Percentiles rank a stretch among this genome's conserved stretches.
Conservation (phyloP, 2,329 filamentous ascomycete genomes). For the Cordyceps javanica region DNA sequence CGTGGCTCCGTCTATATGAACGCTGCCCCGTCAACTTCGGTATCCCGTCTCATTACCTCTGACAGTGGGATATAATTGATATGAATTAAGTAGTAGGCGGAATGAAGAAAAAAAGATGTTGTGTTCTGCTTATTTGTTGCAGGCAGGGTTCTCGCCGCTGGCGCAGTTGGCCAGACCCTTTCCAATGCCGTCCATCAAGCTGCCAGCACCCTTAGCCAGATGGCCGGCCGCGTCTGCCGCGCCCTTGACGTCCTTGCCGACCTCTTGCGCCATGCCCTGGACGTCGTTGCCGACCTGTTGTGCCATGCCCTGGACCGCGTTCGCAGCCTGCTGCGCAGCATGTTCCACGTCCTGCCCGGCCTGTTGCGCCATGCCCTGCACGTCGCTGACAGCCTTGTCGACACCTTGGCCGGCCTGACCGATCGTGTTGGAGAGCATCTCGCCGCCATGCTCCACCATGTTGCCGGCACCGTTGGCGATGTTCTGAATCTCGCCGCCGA, state of each 20-base stretch:
- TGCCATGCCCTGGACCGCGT: not conserved
- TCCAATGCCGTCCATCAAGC: not conserved
- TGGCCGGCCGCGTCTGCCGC: not conserved
- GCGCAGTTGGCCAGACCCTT: conserved; percentile 1
- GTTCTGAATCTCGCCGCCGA: not conserved
- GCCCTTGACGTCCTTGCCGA: not conserved
- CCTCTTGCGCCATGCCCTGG: not conserved
- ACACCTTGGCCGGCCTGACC: not conserved
- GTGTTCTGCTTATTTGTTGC: not conserved
- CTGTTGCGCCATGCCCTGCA: not conserved
- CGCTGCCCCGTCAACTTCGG: too few relatives aligned
- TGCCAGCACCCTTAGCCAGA: not conserved
- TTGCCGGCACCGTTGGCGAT: not conserved
- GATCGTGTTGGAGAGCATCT: not conserved
- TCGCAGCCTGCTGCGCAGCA: not conserved
- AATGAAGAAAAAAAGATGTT: not conserved
- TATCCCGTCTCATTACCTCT: too few relatives aligned
- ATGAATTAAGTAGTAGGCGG: not conserved
- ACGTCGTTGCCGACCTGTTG: not conserved
- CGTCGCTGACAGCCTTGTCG: not conserved
- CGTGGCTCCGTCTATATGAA: too few relatives aligned
- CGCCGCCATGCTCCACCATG: not conserved
- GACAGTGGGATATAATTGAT: too few relatives aligned
- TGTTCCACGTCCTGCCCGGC: not conserved
- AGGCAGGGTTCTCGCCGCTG: not conserved